These are phyloP conservation scores for Reticulascus tulasneorum DNA, from an alignment of 2,329 filamentous ascomycete species.

Conservation along the genomic window DNA sequence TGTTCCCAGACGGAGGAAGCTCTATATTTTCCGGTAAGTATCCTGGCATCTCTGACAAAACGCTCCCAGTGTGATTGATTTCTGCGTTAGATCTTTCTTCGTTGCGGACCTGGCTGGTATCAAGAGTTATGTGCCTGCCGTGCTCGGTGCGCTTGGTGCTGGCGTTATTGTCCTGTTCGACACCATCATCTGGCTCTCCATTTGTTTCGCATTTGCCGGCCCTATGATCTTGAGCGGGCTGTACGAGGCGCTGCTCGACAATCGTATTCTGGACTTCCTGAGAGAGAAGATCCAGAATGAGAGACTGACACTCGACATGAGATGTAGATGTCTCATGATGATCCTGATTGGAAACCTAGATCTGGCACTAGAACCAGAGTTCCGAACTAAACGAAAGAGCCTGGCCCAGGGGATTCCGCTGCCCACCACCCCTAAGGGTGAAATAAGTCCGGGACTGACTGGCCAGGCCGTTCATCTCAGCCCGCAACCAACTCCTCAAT, in stretches of 20 bases:
- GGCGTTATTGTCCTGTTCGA: slow-evolving; percentile 18
- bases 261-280: slow-evolving; percentile 18
- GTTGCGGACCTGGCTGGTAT: slow-evolving; percentile 13
- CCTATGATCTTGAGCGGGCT: slow-evolving; percentile 25
- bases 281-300: slow-evolving; percentile 13
- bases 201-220: slow-evolving; percentile 22
- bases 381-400: neutral
- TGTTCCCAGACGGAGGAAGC: slow-evolving; percentile 20
- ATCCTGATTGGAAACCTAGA: slow-evolving; percentile 24
- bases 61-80: neutral
- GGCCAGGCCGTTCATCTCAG: neutral
- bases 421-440: neutral
- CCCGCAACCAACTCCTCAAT: neutral
- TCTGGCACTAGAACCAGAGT: slow-evolving; percentile 15
- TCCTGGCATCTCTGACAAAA: neutral
- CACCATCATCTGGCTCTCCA: slow-evolving; percentile 22
- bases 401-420: neutral
- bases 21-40: slow-evolving; percentile 13
- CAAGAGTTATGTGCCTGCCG: slow-evolving; percentile 10
- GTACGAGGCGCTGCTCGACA: slow-evolving; percentile 25
- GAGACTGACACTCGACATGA: slow-evolving; percentile 19
- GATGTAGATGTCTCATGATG: slow-evolving; percentile 17
- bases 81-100: slow-evolving; percentile 10
- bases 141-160: slow-evolving; percentile 13
- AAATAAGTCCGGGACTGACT: neutral